A percentile compares a stretch with the other conserved stretches of the same genome.
Conservation (phyloP, 1,139 yeast genomes). For the Suhomyces panamericanus region DNA sequence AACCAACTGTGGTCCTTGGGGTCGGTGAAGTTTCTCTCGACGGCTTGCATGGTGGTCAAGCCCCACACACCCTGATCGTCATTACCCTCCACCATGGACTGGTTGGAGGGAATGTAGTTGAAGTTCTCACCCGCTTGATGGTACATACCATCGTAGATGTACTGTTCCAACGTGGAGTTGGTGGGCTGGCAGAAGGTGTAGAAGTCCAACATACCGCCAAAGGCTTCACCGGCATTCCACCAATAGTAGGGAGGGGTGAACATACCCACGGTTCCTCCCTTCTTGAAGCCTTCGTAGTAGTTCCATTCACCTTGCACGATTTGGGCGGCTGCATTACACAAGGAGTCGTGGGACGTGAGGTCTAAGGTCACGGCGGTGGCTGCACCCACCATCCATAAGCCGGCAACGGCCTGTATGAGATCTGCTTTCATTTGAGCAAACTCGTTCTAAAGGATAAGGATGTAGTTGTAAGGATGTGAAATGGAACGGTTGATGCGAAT, state of each 20-base stretch:
- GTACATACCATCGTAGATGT: slow-evolving; percentile 45
- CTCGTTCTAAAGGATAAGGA: neutral
- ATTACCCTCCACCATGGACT: slow-evolving; percentile 64
- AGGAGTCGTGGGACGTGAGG: slow-evolving; percentile 25
- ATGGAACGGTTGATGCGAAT: slow-evolving; percentile 4
- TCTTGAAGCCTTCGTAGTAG: slow-evolving; percentile 52
- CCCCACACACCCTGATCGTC: slow-evolving; percentile 79
- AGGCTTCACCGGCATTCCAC: slow-evolving; percentile 75
- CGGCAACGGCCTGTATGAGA: slow-evolving; percentile 1
- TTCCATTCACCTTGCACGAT: slow-evolving; percentile 55
- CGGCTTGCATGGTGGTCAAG: slow-evolving; percentile 58
- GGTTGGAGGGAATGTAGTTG: slow-evolving; percentile 59
- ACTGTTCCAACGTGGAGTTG: slow-evolving; percentile 41
- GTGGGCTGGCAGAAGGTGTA: slow-evolving; percentile 47
- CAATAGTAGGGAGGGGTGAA: slow-evolving; percentile 62
- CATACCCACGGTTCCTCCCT: slow-evolving; percentile 63
- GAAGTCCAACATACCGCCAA: slow-evolving; percentile 60
- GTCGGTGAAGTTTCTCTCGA: slow-evolving; percentile 57
- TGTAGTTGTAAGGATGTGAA: neutral
- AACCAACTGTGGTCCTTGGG: slow-evolving; percentile 66
- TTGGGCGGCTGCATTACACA: slow-evolving; percentile 52
- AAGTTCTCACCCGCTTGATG: slow-evolving; percentile 54
- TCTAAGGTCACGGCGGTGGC: slow-evolving; percentile 24
- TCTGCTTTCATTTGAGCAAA: neutral
- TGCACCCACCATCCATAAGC: slow-evolving; percentile 3